A percentile compares a stretch with the other conserved stretches of the same genome.
phyloP scores from a whole-genome alignment of 1,284 basidiomycete species.

The Cutaneotrichosporon arboriforme region DNA sequence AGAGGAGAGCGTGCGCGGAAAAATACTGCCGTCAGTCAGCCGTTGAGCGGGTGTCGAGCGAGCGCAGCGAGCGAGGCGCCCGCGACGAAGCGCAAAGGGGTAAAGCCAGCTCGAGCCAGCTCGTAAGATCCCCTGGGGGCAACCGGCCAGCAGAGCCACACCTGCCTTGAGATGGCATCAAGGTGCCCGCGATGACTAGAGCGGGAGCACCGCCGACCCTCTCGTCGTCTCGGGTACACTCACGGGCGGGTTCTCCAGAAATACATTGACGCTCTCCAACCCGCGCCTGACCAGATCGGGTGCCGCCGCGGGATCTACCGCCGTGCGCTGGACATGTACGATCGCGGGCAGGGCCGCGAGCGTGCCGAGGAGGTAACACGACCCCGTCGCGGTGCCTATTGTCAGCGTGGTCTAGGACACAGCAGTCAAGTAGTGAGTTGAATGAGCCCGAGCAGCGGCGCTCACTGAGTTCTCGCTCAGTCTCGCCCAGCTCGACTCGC shows the following conservation, averaged over 20 bases:
- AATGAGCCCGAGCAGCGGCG: neutral
- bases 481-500: too few relatives aligned
- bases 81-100: too few relatives aligned
- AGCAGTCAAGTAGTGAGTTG: neutral
- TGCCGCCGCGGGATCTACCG: conserved; percentile 48
- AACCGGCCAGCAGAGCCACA: too few relatives aligned
- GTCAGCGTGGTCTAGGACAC: conserved; percentile 1
- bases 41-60: neutral
- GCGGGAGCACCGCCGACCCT: too few relatives aligned
- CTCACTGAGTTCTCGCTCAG: neutral
- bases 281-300: conserved; percentile 20
- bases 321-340: conserved; percentile 58
- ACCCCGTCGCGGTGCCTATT: conserved; percentile 55
- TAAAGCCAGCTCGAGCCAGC: too few relatives aligned
- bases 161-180: too few relatives aligned
- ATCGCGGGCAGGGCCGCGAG: conserved; percentile 52
- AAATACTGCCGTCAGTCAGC: conserved; percentile 37
- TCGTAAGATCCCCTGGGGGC: too few relatives aligned
- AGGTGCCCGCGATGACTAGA: too few relatives aligned
- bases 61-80: neutral
- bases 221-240: too few relatives aligned
- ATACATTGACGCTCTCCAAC: conserved; percentile 28
- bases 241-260: conserved; percentile 38
- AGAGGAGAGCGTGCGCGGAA: conserved; percentile 39
- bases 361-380: conserved; percentile 52